A percentile compares a stretch with the other conserved stretches of the same genome.
These are phyloP conservation scores for Agaricus blazei DNA, from an alignment of 768 basidiomycete species.

Conservation along the genomic window DNA sequence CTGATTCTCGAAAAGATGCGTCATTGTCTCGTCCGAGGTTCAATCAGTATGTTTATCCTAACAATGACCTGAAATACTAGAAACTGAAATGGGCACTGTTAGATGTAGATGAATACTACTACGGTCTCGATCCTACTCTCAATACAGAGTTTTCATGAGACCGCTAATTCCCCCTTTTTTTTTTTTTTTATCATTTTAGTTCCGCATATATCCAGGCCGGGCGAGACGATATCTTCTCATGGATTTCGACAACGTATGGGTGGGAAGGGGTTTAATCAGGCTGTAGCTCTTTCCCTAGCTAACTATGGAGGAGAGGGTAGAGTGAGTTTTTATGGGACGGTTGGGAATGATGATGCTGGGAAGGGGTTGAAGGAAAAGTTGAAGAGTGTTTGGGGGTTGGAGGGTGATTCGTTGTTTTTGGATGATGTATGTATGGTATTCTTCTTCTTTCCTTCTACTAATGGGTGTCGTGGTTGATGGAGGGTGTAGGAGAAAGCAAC, in stretches of 20 bases:
- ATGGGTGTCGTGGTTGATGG: not conserved
- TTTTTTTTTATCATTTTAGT: conserved; percentile 28
- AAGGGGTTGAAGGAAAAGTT: conserved; percentile 36
- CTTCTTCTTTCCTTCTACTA: not conserved
- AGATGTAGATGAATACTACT: conserved; percentile 59
- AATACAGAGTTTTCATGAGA: too few species aligned
- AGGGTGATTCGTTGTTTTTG: not conserved
- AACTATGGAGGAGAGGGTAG: not conserved
- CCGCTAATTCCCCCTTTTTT: conserved; percentile 5
- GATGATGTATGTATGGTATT: conserved; percentile 14
- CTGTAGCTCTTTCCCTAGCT: conserved; percentile 50
- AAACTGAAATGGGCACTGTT: not conserved
- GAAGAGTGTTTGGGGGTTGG: conserved; percentile 36
- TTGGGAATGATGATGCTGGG: conserved; percentile 44
- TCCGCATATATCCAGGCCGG: conserved; percentile 45
- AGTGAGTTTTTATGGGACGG: conserved; percentile 45
- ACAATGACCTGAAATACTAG: not conserved
- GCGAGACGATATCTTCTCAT: conserved; percentile 55
- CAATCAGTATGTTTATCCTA: conserved; percentile 36
- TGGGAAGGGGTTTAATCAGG: conserved; percentile 64
- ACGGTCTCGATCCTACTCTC: conserved; percentile 26
- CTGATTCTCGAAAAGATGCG: not conserved
- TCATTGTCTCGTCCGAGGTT: conserved; percentile 39
- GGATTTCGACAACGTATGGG: conserved; percentile 45
- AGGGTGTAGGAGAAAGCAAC: conserved; percentile 35